phyloP scores from a whole-genome alignment of 352 stramenopile genomes.

The Phytophthora cryptogea region DNA sequence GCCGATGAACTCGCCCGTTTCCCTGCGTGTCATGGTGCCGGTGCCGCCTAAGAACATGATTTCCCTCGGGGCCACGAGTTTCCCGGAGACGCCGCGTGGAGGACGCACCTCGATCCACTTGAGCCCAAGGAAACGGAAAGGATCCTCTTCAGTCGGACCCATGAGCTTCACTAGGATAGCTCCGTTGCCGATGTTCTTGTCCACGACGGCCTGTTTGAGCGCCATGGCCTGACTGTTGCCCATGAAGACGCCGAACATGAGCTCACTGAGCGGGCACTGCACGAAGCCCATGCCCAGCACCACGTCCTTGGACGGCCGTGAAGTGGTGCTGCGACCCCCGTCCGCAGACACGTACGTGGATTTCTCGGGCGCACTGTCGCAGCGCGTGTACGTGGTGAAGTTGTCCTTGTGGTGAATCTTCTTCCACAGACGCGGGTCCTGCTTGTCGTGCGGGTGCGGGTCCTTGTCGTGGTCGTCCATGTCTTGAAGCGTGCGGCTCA shows the following conservation, averaged over 20 bases:
- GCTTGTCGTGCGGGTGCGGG: conserved; percentile 20
- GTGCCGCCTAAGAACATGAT: conserved; percentile 49
- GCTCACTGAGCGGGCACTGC: conserved; percentile 46
- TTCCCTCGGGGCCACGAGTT: conserved; percentile 43
- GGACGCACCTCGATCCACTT: conserved; percentile 45
- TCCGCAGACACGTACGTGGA: conserved; percentile 36
- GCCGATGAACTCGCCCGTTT: conserved; percentile 49
- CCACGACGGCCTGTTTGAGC: conserved; percentile 33
- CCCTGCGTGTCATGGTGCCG: conserved; percentile 33
- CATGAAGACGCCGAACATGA: conserved; percentile 49
- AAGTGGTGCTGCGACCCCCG: conserved; percentile 30
- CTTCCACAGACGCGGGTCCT: conserved; percentile 44
- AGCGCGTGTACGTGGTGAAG: conserved; percentile 42
- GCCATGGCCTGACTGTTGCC: conserved; percentile 34
- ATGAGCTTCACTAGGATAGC: conserved; percentile 43
- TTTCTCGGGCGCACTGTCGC: conserved; percentile 28
- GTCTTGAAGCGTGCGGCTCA: conserved; percentile 40
- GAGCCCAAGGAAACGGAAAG: conserved; percentile 50
- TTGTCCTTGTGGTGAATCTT: conserved; percentile 33
- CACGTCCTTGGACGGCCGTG: conserved; percentile 37
- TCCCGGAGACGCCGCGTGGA: conserved; percentile 28
- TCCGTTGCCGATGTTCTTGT: conserved; percentile 44
- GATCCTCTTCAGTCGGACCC: conserved; percentile 38
- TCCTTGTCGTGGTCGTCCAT: conserved; percentile 43
- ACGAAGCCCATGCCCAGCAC: conserved; percentile 51